Conservation (phyloP, 179 eudicot genomes). For the Actinidia arguta region DNA sequence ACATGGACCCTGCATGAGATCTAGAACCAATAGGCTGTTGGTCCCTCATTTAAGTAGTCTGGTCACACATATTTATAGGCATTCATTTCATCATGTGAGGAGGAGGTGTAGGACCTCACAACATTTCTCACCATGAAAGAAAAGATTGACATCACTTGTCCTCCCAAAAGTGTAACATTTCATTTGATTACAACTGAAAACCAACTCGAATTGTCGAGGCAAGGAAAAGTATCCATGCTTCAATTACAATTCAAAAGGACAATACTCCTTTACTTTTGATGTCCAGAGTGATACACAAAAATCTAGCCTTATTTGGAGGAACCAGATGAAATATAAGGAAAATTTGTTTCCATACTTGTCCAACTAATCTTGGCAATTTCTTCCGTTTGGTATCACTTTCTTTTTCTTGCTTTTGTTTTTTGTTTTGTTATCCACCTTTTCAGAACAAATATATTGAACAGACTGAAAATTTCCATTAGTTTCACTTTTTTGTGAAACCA, state of each 20-base stretch:
- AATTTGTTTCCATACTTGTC: not conserved
- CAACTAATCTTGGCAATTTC: too few relatives aligned
- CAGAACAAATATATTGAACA: too few relatives aligned
- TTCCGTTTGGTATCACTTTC: too few relatives aligned
- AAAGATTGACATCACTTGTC: not conserved
- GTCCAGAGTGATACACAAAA: too few relatives aligned
- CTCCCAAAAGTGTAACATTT: not conserved
- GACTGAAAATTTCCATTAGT: too few relatives aligned
- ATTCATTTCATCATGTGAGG: conserved; percentile 5
- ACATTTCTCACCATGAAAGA: not conserved
- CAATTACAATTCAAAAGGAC: too few relatives aligned
- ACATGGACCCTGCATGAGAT: conserved; percentile 9
- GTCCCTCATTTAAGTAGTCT: not conserved
- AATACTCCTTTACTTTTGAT: not conserved
- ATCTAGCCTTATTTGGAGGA: conserved; percentile 6
- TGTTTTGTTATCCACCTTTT: too few relatives aligned
- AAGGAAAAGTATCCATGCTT: too few relatives aligned
- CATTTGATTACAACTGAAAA: conserved; percentile 4
- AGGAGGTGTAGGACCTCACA: not conserved
- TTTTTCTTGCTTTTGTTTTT: too few relatives aligned
- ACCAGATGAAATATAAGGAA: not conserved
- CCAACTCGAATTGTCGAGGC: not conserved
- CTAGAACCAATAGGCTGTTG: conserved; percentile 6
- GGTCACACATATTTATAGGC: not conserved
- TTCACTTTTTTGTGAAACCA: too few relatives aligned